These are phyloP conservation scores for Boletus pseudo-olivaceus DNA, from an alignment of 768 basidiomycete species.

Conservation along the genomic window DNA sequence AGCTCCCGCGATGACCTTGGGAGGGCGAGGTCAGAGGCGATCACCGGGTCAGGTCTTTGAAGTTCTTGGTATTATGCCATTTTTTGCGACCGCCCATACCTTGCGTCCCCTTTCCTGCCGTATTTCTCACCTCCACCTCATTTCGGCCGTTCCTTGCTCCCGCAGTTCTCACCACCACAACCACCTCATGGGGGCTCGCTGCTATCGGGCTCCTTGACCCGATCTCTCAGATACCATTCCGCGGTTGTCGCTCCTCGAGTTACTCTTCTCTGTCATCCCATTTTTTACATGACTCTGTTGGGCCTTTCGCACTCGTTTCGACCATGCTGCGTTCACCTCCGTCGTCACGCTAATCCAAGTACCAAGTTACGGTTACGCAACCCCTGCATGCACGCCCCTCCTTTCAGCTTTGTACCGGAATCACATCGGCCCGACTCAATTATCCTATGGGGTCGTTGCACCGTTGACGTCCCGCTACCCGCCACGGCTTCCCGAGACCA, in stretches of 20 bases:
- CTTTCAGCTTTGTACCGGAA: neutral
- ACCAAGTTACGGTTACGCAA: neutral
- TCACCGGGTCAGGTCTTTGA: neutral
- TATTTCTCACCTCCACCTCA: neutral
- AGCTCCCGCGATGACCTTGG: neutral
- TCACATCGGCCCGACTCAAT: neutral
- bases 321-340: too few species aligned
- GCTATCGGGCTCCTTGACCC: neutral
- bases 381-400: neutral
- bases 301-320: neutral
- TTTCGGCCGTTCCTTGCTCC: neutral
- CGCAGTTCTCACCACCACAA: slow-evolving; percentile 2
- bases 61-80: neutral
- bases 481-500: slow-evolving; percentile 6
- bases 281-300: neutral
- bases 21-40: neutral
- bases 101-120: neutral
- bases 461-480: neutral
- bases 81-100: neutral
- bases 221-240: too few species aligned
- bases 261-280: neutral
- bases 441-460: neutral
- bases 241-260: neutral
- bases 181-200: neutral
- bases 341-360: too few species aligned